phyloP scores from a whole-genome alignment of 202 grass and related monocot species.

The Bolboschoenoplectus hybrid region DNA sequence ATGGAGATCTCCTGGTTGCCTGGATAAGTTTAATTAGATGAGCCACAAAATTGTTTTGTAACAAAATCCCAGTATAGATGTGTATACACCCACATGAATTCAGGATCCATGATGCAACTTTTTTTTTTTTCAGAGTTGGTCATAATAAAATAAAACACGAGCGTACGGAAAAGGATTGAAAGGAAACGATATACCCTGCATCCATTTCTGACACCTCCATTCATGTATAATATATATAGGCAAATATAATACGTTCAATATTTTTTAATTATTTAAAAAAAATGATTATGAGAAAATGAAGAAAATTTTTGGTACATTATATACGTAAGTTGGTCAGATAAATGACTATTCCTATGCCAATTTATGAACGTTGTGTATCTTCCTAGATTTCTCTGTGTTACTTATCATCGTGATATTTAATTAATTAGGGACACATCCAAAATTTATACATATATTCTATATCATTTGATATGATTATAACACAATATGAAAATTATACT shows the following conservation, averaged over 20 bases:
- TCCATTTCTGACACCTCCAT: not conserved
- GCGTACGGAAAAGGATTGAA: not conserved
- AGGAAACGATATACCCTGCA: not conserved
- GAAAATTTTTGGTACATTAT: too few relatives aligned
- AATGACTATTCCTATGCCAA: not conserved
- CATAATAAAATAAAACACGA: not conserved
- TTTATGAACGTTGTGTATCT: not conserved
- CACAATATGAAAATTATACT: not conserved
- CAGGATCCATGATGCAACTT: not conserved
- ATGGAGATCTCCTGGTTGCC: too few relatives aligned
- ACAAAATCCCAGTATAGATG: too few relatives aligned
- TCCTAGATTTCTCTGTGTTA: not conserved
- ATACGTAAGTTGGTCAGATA: too few relatives aligned
- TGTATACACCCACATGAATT: too few relatives aligned
- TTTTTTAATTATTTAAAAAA: too few relatives aligned
- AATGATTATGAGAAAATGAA: too few relatives aligned
- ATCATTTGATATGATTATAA: not conserved
- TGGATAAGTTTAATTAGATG: too few relatives aligned
- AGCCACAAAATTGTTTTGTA: too few relatives aligned
- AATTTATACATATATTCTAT: not conserved
- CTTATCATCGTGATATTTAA: not conserved
- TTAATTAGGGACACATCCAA: too few relatives aligned
- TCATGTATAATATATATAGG: too few relatives aligned
- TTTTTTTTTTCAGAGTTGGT: not conserved
- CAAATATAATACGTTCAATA: too few relatives aligned